Evolutionary conservation across 75 land plant genomes (phyloP), one percentile per base, ranked within the genome.

Genomic region (Pinus taeda): DNA sequence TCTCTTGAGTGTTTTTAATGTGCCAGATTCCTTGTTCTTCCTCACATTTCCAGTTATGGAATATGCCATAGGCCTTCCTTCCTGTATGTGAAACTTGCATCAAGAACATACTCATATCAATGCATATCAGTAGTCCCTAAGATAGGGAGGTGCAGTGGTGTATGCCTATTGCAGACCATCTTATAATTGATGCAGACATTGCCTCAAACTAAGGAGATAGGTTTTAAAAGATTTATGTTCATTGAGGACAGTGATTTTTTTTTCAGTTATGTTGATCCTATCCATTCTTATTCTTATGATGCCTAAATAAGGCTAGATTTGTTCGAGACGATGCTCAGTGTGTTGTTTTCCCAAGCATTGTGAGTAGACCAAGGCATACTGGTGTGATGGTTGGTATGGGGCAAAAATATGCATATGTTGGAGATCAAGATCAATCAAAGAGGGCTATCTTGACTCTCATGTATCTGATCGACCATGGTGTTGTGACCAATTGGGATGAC

Each of bases 251-350:
- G 42, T 18, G 53, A 69, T 69, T 21, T 12, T 39, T 18, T 42
- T 39, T 21, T 24, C 22, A 69, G 42, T 3, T 69, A 42, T 69
- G 42, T 69, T 69, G 24, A 69, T 69, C 49, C 42, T 69, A 3
- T 69, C 4, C 18, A 39, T 76, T 65, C 45, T 59, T 15, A 17
- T 37, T 64, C 42, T 76, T 61, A 13, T 57, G 15, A 87, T 89
- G 90, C 90, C 55, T 9, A 49, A 11, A 49, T 49, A 49, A 60
- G 62, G 22, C 21, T 75, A 90, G 90, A 65, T 88, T 88, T 61
- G 90, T 90, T 60, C 90, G 90, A 57, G 90, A 88, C 78, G 90
- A 88, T 78, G 90, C 90, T 17, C 90, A 90, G 6, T 79, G 90
- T 33, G 90, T 90, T 9, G 90, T 88, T 26, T 88, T 88, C 53